Base-by-base conservation (phyloP, 23 red algal species). In the Gracilaria gracilis region DNA sequence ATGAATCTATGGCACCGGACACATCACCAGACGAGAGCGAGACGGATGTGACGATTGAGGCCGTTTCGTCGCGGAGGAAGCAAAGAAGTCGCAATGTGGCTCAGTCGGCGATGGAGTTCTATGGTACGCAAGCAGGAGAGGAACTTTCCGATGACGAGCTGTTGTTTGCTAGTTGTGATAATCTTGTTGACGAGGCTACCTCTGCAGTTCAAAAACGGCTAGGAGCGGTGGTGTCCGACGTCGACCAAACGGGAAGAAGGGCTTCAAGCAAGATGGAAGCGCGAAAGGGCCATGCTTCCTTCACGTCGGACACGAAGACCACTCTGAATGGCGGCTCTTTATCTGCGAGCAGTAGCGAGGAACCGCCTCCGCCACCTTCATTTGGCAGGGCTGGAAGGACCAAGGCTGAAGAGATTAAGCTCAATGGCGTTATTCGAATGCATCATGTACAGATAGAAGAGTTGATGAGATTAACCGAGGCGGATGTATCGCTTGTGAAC, bases 401-500 rank as follows among this genome's bases (percentile, higher is more conserved):
- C 6, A 46, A 27, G 1, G 82, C 19, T 4, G 53, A 55, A 15
- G 29, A 73, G 27, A 71, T 50, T 54, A 55, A 72, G 25, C 57
- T 90, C 31, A 46, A 36, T 5, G 69, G 77, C 46, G 87, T 90
- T 38, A 71, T 90, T 42, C 71, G 73, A 29, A 76, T 90, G 67
- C 87, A 90, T 51, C 87, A 90, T 55, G 76, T 90, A 44, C 87
- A 90, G 36, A 90, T 90, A 5, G 87, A 90, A 31, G 87, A 90
- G 74, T 40, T 90, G 54, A 90, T 90, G 87, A 47, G 87, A 54
- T 58, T 90, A 25, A 90, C 87, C 8, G 87, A 90, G 65, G 67
- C 74, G 48, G 87, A 90, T 70, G 71, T 90, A 23, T 31, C 74
- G 24, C 87, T 90, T 8, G 87, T 90, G 74, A 90, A 90, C 48